A percentile compares a stretch with the other conserved stretches of the same genome.
phyloP scores from a whole-genome alignment of 129 eudicot genomes.

The carrot (Daucus carota) region DH1_v3.0 NC_030381.2:46341001-46341500 shows the following conservation, averaged over 20 bases:
- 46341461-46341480: constrained; percentile 22
- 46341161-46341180: background rate
- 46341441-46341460: background rate
- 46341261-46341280: constrained; percentile 90
- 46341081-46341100: constrained; percentile 92
- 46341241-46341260: constrained; percentile 82
- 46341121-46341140: constrained; percentile 93
- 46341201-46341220: constrained; percentile 30
- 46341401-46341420: background rate
- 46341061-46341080: constrained; percentile 96
- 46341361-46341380: background rate
- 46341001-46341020: constrained; percentile 93
- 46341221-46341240: constrained; percentile 79
- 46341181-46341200: background rate
- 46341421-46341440: background rate
- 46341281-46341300: constrained; percentile 96
- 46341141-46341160: constrained; percentile 19
- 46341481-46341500: constrained; percentile 94
- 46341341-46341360: background rate
- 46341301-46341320: constrained; percentile 91
- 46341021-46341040: constrained; percentile 90
- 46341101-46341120: constrained; percentile 97
- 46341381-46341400: background rate
- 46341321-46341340: constrained; percentile 74
- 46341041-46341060: constrained; percentile 92